Percentiles rank a stretch among this genome's conserved stretches.
phyloP scores from a whole-genome alignment of 2,329 filamentous ascomycete species.

The Cryphonectria naterciae region DNA sequence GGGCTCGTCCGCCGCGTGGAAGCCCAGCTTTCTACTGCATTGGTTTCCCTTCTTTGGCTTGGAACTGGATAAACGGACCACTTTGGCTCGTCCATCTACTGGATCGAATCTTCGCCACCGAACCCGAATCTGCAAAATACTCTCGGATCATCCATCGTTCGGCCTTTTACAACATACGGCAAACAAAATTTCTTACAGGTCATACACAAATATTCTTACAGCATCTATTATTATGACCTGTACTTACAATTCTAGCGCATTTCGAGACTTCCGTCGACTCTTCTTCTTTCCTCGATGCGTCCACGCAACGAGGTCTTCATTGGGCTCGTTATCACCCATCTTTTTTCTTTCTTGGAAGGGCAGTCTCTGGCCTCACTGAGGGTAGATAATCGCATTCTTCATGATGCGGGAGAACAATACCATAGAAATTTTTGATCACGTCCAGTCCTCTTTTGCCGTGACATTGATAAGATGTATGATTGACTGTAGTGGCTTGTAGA shows the following conservation, averaged over 20 bases:
- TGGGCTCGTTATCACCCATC: neutral
- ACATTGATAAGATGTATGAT: neutral
- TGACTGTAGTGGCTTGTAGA: neutral
- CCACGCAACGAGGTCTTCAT: conserved; percentile 8
- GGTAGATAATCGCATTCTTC: conserved; percentile 16
- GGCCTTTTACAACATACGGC: conserved; percentile 14
- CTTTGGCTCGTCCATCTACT: conserved; percentile 14
- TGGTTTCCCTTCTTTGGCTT: conserved; percentile 7
- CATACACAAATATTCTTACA: conserved; percentile 27
- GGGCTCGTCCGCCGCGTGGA: neutral
- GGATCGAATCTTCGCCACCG: conserved; percentile 9
- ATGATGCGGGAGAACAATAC: conserved; percentile 18
- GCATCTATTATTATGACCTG: conserved; percentile 27
- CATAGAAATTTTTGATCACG: conserved; percentile 12
- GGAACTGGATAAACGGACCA: conserved; percentile 11
- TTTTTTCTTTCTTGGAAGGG: conserved; percentile 13
- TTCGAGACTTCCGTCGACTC: neutral
- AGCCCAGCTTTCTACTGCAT: conserved; percentile 5
- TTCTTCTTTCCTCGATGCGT: conserved; percentile 2
- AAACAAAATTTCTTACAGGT: conserved; percentile 19
- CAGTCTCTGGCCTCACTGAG: conserved; percentile 16
- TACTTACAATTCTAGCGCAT: conserved; percentile 12
- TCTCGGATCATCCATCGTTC: neutral
- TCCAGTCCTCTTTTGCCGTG: neutral
- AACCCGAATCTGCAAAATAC: conserved; percentile 3